Base-by-base conservation (phyloP, 257 asterid species). In the Nyctanthes arbortristis region DNA sequence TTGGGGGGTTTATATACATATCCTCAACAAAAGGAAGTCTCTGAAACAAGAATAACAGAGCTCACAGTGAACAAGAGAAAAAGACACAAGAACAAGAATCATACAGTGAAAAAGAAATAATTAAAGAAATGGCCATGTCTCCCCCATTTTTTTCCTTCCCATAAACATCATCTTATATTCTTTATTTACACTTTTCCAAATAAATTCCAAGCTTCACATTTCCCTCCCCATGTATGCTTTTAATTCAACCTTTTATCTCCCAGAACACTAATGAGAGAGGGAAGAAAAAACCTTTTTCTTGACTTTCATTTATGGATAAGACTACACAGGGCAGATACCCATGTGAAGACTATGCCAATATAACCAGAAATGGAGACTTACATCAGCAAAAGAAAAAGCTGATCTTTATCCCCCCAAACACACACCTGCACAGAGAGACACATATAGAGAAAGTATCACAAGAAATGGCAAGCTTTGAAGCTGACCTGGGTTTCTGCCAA, bases 401-500 rank as follows among this genome's bases (percentile, higher is more conserved):
- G 66, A 40, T 63, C 75, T 67, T 27, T n/a, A 8, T 14, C 61
- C 16, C 61, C 76, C 52, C 67, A 55, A 52, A 62, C 0, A 5
- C 55, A 36, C 14, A 55, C 73, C 62, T 43, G 43, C 31, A 56
- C 18, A 58, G 16, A 24, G 35, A 71, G 56, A 66, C 27, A 73
- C 29, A 58, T 40, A 5, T 32, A 10, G 11, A 47, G 12, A 11
- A 60, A 12, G 49, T 18, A 2, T 39, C 0, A 40, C 52, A 40
- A 14, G 1, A 37, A 43, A 35, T 37, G 30, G 27, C 56, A 24
- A 14, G 28, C 12, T 22, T 18, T 35, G 9, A 7, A 31, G 36
- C 74, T 70, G 45, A 80, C 85, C 86, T 73, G 85, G 4, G 68
- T 34, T 77, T 29, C 83, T 78, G 37, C 43, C 63, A 36, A 81